These are phyloP conservation scores for Epichloe uncinata DNA, from an alignment of 2,329 filamentous ascomycete species.

Conservation along the genomic window DNA sequence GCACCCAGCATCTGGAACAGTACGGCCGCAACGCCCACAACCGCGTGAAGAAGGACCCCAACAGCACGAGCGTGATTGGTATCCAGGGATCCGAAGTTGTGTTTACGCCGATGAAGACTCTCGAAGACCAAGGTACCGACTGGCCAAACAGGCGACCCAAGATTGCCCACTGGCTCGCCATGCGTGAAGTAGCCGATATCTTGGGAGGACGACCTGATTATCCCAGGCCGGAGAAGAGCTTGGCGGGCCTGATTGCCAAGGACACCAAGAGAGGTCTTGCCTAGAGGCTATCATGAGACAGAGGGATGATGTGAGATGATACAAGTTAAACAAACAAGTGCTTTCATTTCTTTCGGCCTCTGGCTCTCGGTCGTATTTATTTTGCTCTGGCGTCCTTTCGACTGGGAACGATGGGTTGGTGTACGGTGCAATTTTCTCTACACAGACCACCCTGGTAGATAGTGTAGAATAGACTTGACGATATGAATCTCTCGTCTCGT, in stretches of 20 bases:
- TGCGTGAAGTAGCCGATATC: slow-evolving; percentile 74
- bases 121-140: slow-evolving; percentile 80
- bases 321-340: not conserved
- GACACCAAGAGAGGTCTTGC: slow-evolving; percentile 43
- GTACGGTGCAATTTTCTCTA: too few species aligned
- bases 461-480: too few species aligned
- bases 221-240: slow-evolving; percentile 31
- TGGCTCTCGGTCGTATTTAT: not conserved
- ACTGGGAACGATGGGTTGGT: not conserved
- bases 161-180: slow-evolving; percentile 69
- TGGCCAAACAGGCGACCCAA: slow-evolving; percentile 82
- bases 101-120: slow-evolving; percentile 67
- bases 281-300: not conserved
- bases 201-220: slow-evolving; percentile 58
- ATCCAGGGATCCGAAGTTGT: slow-evolving; percentile 82
- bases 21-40: slow-evolving; percentile 53
- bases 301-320: not conserved
- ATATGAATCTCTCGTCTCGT: too few species aligned
- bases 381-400: not conserved
- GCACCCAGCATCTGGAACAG: slow-evolving; percentile 77
- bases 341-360: not conserved
- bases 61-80: slow-evolving; percentile 73
- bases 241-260: slow-evolving; percentile 43
- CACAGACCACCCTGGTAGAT: too few species aligned
- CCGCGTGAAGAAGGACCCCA: slow-evolving; percentile 58